Percentiles rank a stretch among this genome's conserved stretches.
These are phyloP conservation scores for Aspergillus mulundensis DNA, from an alignment of 495 filamentous ascomycete genomes.

Conservation along the genomic window DNA sequence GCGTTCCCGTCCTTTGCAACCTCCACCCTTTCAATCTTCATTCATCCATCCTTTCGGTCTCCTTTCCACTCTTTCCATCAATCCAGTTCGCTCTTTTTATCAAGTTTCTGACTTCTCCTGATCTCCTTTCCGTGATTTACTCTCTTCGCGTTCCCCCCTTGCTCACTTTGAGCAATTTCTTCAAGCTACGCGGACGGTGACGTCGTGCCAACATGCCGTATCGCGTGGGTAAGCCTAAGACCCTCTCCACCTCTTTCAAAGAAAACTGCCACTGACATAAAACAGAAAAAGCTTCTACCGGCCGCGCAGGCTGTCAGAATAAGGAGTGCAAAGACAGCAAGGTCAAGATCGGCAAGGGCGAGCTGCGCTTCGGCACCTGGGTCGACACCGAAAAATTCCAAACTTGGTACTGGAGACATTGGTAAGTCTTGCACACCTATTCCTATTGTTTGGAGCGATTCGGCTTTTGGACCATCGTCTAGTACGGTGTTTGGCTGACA, in stretches of 20 bases:
- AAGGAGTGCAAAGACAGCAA: constrained; percentile 58
- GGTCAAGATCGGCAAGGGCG: constrained; percentile 71
- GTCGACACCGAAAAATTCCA: constrained; percentile 49
- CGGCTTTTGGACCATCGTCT: neutral
- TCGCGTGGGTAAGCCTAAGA: constrained; percentile 16
- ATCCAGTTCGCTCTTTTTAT: neutral
- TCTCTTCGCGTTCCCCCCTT: neutral
- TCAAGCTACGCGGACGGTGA: neutral
- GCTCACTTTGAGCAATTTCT: neutral
- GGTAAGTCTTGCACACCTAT: constrained; percentile 46
- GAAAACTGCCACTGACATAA: constrained; percentile 3
- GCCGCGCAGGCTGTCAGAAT: constrained; percentile 65
- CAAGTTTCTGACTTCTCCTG: neutral
- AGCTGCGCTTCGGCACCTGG: constrained; percentile 66
- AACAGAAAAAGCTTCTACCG: constrained; percentile 56
- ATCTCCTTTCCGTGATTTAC: neutral
- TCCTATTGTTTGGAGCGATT: neutral
- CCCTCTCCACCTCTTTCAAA: neutral
- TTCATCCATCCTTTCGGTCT: constrained; percentile 2
- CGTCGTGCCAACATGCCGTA: constrained; percentile 16
- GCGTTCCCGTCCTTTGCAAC: constrained; percentile 5
- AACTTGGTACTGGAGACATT: constrained; percentile 70
- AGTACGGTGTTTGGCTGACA: neutral
- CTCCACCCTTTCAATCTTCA: neutral
- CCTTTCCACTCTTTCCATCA: constrained; percentile 2